phyloP scores from a whole-genome alignment of 2,329 filamentous ascomycete genomes.

The Annulohypoxylon truncatum region DNA sequence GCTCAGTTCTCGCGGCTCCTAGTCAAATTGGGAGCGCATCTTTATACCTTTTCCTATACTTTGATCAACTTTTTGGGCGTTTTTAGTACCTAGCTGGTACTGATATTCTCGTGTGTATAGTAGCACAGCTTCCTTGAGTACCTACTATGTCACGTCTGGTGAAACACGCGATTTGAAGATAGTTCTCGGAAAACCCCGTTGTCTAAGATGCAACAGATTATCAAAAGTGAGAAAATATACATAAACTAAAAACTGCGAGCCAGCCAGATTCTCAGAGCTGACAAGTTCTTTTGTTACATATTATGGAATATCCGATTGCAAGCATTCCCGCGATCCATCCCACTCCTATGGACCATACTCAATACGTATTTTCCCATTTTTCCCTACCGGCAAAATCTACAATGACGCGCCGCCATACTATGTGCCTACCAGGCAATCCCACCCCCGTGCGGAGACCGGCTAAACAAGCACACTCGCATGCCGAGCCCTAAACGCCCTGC shows the following conservation, averaged over 20 bases:
- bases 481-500: conserved; percentile 10
- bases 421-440: not conserved
- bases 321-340: not conserved
- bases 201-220: not conserved
- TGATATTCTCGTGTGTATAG: too few relatives aligned
- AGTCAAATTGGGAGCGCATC: too few relatives aligned
- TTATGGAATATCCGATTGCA: not conserved
- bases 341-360: not conserved
- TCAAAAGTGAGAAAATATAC: not conserved
- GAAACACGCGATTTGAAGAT: not conserved
- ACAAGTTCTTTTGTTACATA: not conserved
- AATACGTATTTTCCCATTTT: not conserved
- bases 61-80: too few relatives aligned
- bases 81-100: too few relatives aligned
- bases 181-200: not conserved
- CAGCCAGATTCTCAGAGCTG: not conserved
- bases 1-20: too few relatives aligned
- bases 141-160: not conserved
- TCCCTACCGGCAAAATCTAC: not conserved
- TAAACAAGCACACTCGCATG: conserved; percentile 5
- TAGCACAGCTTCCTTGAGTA: too few relatives aligned
- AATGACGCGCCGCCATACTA: not conserved
- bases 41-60: too few relatives aligned
- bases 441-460: not conserved
- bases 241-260: not conserved